These are phyloP conservation scores for Withania somnifera DNA, from an alignment of 305 asterid species.

Conservation along the genomic window DNA sequence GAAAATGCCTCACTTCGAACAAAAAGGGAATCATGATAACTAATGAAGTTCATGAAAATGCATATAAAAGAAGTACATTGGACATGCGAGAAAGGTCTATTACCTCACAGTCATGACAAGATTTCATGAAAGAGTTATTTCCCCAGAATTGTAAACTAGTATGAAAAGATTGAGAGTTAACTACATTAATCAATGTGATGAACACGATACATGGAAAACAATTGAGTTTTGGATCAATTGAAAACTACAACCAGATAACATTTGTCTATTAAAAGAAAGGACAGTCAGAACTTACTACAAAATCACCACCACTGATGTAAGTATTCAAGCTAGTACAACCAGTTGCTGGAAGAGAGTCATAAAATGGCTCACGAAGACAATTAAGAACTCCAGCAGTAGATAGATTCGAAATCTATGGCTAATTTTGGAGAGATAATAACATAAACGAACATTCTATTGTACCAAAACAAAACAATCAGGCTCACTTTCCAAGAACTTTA, in stretches of 20 bases:
- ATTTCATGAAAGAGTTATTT: background rate
- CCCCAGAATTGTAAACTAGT: background rate
- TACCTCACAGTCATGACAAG: background rate
- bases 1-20: background rate
- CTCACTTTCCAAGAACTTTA: conserved; percentile 65
- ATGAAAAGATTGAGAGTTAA: background rate
- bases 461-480: conserved; percentile 40
- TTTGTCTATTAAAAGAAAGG: background rate
- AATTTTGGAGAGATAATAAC: conserved; percentile 62
- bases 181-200: background rate
- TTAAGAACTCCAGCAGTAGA: conserved; percentile 59
- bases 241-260: background rate
- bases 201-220: background rate
- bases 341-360: conserved; percentile 54
- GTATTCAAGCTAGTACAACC: conserved; percentile 47
- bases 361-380: conserved; percentile 63
- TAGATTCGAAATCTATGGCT: conserved; percentile 87
- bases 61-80: background rate
- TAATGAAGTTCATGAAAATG: background rate
- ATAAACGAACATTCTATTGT: conserved; percentile 66
- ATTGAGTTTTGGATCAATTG: background rate
- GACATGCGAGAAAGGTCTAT: background rate
- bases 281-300: conserved; percentile 52
- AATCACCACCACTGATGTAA: conserved; percentile 74
- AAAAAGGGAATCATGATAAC: background rate